Conservation (phyloP, 208 protist species). For the Wallacemonas collosoma region DNA sequence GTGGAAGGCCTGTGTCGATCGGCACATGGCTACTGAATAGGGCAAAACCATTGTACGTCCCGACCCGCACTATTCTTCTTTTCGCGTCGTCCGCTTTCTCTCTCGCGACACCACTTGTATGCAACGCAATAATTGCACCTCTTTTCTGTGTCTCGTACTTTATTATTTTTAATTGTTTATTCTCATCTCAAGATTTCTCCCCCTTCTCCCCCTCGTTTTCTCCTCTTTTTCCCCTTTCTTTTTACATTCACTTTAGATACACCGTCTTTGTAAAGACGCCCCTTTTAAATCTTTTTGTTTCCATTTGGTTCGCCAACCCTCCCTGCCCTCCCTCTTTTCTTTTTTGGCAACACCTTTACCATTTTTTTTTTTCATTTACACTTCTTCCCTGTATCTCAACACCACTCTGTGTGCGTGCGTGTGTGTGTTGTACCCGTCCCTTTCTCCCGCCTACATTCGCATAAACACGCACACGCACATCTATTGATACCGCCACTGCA, state of each 20-base stretch:
- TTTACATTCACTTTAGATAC: constrained; percentile 22
- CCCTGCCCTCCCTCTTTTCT: constrained; percentile 19
- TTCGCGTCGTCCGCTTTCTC: no score
- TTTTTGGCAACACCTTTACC: constrained; percentile 17
- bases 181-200: constrained; percentile 18
- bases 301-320: not conserved
- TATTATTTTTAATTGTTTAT: not conserved
- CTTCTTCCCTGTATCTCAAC: not conserved
- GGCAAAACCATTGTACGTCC: not conserved
- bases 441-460: not conserved
- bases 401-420: not conserved
- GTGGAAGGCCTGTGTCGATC: no score
- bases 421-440: not conserved
- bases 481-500: not conserved
- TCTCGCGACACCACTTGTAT: no score
- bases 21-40: not conserved
- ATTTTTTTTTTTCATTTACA: constrained; percentile 11
- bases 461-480: not conserved
- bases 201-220: constrained; percentile 4
- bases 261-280: constrained; percentile 17
- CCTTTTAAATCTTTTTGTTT: constrained; percentile 22
- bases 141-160: not conserved
- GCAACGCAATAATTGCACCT: not conserved
- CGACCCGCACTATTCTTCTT: not conserved
- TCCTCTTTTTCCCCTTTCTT: constrained; percentile 10